A percentile compares a stretch with the other conserved stretches of the same genome.
Conservation (phyloP, 2,329 filamentous ascomycete genomes). For the Aspergillus sp. region DNA sequence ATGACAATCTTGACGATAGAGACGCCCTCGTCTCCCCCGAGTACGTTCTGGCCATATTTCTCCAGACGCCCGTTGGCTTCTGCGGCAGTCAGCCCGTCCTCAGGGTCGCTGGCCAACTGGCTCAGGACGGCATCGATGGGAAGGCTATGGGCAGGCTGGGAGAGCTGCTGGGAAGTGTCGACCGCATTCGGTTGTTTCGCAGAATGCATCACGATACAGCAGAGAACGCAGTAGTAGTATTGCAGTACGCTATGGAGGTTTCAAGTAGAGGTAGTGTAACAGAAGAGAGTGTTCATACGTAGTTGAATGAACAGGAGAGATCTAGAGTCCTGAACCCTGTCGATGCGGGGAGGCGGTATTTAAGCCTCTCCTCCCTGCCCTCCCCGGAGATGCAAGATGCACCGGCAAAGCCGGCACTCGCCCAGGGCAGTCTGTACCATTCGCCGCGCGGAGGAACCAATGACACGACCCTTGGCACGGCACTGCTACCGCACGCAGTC, state of each 20-base stretch:
- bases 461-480: too few species aligned
- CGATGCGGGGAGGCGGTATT: too few species aligned
- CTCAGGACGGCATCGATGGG: constrained; percentile 42
- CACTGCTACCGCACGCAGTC: too few species aligned
- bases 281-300: constrained; percentile 30
- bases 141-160: constrained; percentile 55
- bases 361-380: too few species aligned
- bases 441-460: too few species aligned
- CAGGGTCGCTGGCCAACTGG: constrained; percentile 47
- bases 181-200: too few species aligned
- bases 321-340: constrained; percentile 8
- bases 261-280: background rate
- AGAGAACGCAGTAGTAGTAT: background rate
- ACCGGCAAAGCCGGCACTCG: too few species aligned
- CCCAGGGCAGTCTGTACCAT: too few species aligned
- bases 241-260: constrained; percentile 13
- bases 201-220: too few species aligned
- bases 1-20: constrained; percentile 61
- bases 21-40: constrained; percentile 56
- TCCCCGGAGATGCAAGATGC: too few species aligned
- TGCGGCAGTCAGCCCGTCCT: constrained; percentile 47
- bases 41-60: constrained; percentile 53
- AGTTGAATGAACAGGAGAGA: constrained; percentile 1
- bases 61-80: constrained; percentile 49
- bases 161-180: constrained; percentile 42